These are phyloP conservation scores for Chondrostereum purpureum DNA, from an alignment of 1,284 basidiomycete genomes.

Conservation along the genomic window DNA sequence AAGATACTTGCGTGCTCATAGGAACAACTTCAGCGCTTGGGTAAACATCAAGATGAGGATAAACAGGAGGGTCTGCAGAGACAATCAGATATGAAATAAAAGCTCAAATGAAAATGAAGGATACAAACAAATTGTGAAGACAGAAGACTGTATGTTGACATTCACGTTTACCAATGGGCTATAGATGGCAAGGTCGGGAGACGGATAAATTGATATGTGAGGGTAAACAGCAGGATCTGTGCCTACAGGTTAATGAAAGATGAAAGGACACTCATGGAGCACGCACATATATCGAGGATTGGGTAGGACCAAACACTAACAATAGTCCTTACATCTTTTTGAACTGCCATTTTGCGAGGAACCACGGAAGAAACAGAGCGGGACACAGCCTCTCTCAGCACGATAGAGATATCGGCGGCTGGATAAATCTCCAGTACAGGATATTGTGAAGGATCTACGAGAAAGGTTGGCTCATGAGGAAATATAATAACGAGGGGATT, in stretches of 20 bases:
- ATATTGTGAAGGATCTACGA: slow-evolving; percentile 9
- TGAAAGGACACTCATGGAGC: background rate
- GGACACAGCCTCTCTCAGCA: no score
- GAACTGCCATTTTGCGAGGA: background rate
- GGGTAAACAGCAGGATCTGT: slow-evolving; percentile 31
- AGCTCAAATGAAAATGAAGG: no score
- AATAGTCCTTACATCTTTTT: background rate
- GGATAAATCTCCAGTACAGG: slow-evolving; percentile 15
- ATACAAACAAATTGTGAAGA: slow-evolving; percentile 22
- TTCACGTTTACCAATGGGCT: slow-evolving; percentile 7
- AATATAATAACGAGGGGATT: slow-evolving; percentile 31
- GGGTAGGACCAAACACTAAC: slow-evolving; percentile 3
- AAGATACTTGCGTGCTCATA: no score
- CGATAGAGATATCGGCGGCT: background rate
- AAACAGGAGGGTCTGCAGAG: slow-evolving; percentile 31
- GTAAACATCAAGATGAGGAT: slow-evolving; percentile 30
- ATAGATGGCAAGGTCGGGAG: background rate
- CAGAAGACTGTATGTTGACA: slow-evolving; percentile 16
- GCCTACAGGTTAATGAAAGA: background rate
- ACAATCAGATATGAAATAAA: no score
- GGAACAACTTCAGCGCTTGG: no score
- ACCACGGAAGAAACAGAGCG: slow-evolving; percentile 5
- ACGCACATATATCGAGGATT: slow-evolving; percentile 9
- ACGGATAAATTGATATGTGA: slow-evolving; percentile 23
- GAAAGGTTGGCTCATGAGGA: slow-evolving; percentile 14